Base-by-base conservation (phyloP, 2,329 filamentous ascomycete species). In the Aspergillus caelatus region DNA sequence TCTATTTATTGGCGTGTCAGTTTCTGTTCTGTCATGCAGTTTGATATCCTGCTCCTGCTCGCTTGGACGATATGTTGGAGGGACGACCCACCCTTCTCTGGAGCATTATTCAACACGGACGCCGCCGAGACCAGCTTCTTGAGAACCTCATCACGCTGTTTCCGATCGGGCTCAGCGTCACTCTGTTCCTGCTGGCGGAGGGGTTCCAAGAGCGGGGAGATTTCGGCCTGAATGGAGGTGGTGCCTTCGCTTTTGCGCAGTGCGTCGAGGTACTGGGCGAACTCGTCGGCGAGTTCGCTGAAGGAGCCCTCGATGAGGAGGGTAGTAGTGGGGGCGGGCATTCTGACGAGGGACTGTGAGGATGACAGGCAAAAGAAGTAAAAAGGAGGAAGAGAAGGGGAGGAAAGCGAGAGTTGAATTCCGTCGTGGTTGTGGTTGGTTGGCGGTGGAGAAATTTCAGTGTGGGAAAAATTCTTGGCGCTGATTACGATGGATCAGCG, bases 181-280 rank as follows among this genome's bases (percentile, higher is more conserved):
- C 74, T 74, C 70, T 83, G 81, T 74, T 83, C 79, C 72, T 83
- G 85, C 73, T 89, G 86, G 74, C 80, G 78, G 68, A 83, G 77
- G 64, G 78, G 75, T 72, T 83, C 77, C 69, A 95, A 83, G 70
- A 94, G 85, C 68, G 91, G 87, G 78, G 89, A 85, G 77, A 95
- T 83, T 71, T 91, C 89, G 70, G 83, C 76, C 73, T 86, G 83
- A 64, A 90, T 79, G 58, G 79, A 81, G 67, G 80, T 81, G 67
- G 79, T 81, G 68, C 80, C 85, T 67, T 87, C 85, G 72, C 82
- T 84, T 69, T 92, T 90, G 75, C 91, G 91, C 78, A 94, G 87
- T 72, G 89, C 85, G 80, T 96, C 93, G 78, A 99, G 85, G 82
- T 96, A 97, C 74, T 94, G 91, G 79, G 94, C 93, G 84, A 99